A percentile compares a stretch with the other conserved stretches of the same genome.
Evolutionary conservation across 352 stramenopile species (phyloP).

Genomic region (Pythium coloratum): DNA sequence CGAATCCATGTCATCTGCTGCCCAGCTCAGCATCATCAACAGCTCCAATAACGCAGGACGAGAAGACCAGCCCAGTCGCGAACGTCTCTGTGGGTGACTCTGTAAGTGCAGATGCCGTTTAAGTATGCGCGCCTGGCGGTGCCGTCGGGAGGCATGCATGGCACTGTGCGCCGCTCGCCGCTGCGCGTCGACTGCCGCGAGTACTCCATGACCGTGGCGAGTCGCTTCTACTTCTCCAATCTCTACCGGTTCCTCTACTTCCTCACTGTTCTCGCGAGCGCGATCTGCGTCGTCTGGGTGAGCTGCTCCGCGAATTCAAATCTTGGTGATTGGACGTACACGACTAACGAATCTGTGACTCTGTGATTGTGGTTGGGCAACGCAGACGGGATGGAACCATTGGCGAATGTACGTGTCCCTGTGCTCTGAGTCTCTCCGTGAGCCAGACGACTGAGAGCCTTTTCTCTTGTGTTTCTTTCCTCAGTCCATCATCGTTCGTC

Average conservation of each 20-base stretch:
- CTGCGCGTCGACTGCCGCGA: constrained; percentile 60
- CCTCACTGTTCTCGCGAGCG: constrained; percentile 73
- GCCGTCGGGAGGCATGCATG: constrained; percentile 2
- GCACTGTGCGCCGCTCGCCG: constrained; percentile 7
- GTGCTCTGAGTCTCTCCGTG: not conserved
- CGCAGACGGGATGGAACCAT: constrained; percentile 65
- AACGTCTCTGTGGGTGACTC: not conserved
- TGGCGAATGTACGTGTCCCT: constrained; percentile 62
- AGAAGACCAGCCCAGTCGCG: not conserved
- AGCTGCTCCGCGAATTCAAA: constrained; percentile 12
- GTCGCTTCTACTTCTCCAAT: constrained; percentile 82
- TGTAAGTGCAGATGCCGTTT: constrained; percentile 8
- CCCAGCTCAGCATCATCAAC: not conserved
- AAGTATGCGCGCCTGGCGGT: constrained; percentile 26
- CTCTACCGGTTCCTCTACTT: constrained; percentile 79
- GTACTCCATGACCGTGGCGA: constrained; percentile 72
- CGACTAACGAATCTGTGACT: not conserved
- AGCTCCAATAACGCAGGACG: constrained; percentile 1
- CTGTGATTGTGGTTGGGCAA: constrained; percentile 5
- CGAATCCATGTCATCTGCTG: not conserved
- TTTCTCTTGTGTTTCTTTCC: not conserved
- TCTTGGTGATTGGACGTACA: not conserved
- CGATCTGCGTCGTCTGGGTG: constrained; percentile 75
- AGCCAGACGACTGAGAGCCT: not conserved
- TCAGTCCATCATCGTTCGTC: constrained; percentile 38